Conservation (phyloP, 495 filamentous ascomycete genomes). For the Talaromyces adpressus region DNA sequence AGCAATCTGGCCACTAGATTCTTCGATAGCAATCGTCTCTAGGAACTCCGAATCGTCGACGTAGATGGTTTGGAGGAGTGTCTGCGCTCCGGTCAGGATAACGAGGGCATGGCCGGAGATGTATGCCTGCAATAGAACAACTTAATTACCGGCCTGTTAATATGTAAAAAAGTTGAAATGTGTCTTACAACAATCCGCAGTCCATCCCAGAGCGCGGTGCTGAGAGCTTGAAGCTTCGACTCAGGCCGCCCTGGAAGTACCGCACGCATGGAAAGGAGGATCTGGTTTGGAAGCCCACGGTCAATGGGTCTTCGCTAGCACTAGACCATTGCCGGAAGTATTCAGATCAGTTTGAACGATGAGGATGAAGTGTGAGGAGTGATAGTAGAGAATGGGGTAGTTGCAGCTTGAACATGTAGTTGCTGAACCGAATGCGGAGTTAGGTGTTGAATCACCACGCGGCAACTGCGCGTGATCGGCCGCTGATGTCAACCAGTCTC, state of each 20-base stretch:
- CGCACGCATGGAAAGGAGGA: slow-evolving; percentile 55
- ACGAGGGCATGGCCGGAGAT: slow-evolving; percentile 83
- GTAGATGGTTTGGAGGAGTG: slow-evolving; percentile 85
- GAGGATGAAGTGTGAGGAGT: background rate
- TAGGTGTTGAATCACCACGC: background rate
- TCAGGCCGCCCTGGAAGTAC: slow-evolving; percentile 88
- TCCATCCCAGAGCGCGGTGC: slow-evolving; percentile 74
- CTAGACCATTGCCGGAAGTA: slow-evolving; percentile 34
- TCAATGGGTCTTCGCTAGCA: slow-evolving; percentile 8
- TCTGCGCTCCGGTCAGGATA: slow-evolving; percentile 67
- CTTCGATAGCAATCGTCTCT: slow-evolving; percentile 69
- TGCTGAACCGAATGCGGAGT: background rate
- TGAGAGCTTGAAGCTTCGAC: slow-evolving; percentile 84
- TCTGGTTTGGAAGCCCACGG: slow-evolving; percentile 14
- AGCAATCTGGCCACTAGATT: slow-evolving; percentile 80
- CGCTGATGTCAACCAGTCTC: background rate
- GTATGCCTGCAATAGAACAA: slow-evolving; percentile 57
- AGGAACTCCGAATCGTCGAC: slow-evolving; percentile 66
- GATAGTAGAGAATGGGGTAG: background rate
- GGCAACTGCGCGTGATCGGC: slow-evolving; percentile 1
- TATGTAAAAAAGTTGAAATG: background rate
- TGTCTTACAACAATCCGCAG: slow-evolving; percentile 68
- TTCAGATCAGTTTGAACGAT: background rate
- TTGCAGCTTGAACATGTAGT: background rate
- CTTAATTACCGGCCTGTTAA: background rate